Conservation (phyloP, 176 grass and related monocot species). For the Thinopyrum elongatum region DNA sequence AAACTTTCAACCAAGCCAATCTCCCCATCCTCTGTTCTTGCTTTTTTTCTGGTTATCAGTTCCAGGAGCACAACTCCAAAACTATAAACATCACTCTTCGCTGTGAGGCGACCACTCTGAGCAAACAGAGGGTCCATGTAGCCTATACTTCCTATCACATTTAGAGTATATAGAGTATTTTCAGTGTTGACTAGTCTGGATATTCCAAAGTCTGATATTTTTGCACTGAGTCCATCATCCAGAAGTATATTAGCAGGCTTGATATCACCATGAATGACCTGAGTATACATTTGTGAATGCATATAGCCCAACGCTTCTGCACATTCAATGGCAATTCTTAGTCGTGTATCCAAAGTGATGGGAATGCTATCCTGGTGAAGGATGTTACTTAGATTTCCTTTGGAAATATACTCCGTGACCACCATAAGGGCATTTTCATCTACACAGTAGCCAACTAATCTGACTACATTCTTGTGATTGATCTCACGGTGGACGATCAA, state of each 20-base stretch:
- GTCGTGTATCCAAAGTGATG: background rate
- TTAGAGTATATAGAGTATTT: background rate
- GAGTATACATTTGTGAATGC: slow-evolving; percentile 29
- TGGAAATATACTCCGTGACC: background rate
- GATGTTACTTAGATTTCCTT: background rate
- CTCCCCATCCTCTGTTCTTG: background rate
- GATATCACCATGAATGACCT: slow-evolving; percentile 28
- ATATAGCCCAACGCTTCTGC: slow-evolving; percentile 11
- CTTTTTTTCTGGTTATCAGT: background rate
- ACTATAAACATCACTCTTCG: background rate
- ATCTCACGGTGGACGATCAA: too few relatives aligned
- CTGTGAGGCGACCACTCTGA: background rate
- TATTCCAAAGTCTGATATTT: slow-evolving; percentile 24
- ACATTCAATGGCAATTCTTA: slow-evolving; percentile 13
- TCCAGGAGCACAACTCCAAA: too few relatives aligned
- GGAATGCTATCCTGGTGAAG: background rate
- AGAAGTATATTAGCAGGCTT: slow-evolving; percentile 33
- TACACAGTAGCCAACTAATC: background rate
- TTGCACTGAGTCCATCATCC: background rate
- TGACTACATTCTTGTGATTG: slow-evolving; percentile 31
- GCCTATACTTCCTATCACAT: background rate
- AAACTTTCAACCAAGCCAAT: background rate
- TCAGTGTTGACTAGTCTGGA: slow-evolving; percentile 8
- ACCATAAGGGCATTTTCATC: slow-evolving; percentile 2
- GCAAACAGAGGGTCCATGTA: background rate